These are phyloP conservation scores for Discostella stelligera DNA, from an alignment of 352 stramenopile species.

Conservation along the genomic window DNA sequence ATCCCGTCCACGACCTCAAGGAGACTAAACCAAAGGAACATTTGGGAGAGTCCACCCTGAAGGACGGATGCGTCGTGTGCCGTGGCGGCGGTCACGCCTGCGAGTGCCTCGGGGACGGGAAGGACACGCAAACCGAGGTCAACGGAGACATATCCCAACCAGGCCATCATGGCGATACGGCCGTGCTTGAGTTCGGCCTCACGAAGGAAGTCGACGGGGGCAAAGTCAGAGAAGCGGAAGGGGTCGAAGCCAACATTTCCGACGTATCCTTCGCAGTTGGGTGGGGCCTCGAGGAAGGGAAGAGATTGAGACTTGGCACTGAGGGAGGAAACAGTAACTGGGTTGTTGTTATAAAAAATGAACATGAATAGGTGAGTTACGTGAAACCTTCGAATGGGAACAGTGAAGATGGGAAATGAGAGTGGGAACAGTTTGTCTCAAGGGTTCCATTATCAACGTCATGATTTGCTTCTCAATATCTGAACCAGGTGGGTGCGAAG, in stretches of 20 bases:
- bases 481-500: too few species aligned
- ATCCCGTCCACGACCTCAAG: slow-evolving; percentile 74
- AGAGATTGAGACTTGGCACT: slow-evolving; percentile 62
- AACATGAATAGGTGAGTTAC: neutral
- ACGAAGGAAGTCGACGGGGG: slow-evolving; percentile 83
- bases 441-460: too few species aligned
- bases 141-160: slow-evolving; percentile 76
- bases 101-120: slow-evolving; percentile 50
- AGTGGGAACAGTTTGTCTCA: neutral
- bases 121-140: slow-evolving; percentile 69
- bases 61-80: slow-evolving; percentile 69
- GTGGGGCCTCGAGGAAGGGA: slow-evolving; percentile 74
- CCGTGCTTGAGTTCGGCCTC: slow-evolving; percentile 86
- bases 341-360: neutral
- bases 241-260: slow-evolving; percentile 84
- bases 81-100: slow-evolving; percentile 60
- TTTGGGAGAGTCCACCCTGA: slow-evolving; percentile 69
- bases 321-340: neutral
- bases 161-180: slow-evolving; percentile 83
- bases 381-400: neutral
- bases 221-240: slow-evolving; percentile 79
- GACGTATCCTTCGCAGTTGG: slow-evolving; percentile 76
- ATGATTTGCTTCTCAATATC: neutral
- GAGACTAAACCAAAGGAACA: slow-evolving; percentile 65
- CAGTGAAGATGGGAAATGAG: neutral